A percentile compares a stretch with the other conserved stretches of the same genome.
These are phyloP conservation scores for Collybia sordida DNA, from an alignment of 768 basidiomycete genomes.

Conservation along the genomic window DNA sequence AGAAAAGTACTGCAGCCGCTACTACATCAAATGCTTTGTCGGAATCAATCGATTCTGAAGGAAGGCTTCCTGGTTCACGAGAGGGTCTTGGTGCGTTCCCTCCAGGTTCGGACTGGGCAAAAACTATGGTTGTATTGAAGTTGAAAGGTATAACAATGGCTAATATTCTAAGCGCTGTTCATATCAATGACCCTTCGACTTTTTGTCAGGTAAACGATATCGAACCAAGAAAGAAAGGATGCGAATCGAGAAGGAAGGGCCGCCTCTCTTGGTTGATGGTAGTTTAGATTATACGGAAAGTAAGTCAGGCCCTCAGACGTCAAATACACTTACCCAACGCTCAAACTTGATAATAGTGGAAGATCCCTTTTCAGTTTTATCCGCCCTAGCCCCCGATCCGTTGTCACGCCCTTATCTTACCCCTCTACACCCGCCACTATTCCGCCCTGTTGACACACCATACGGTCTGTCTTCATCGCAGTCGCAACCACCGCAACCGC, in stretches of 20 bases:
- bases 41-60: slow-evolving; percentile 64
- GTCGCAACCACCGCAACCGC: slow-evolving; percentile 20
- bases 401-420: slow-evolving; percentile 53
- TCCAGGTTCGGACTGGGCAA: slow-evolving; percentile 68
- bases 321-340: background rate
- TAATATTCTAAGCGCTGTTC: too few species aligned
- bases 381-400: slow-evolving; percentile 59
- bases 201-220: slow-evolving; percentile 63
- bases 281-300: slow-evolving; percentile 75
- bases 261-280: slow-evolving; percentile 70
- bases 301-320: slow-evolving; percentile 29
- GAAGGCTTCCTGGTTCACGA: slow-evolving; percentile 72
- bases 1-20: slow-evolving; percentile 28
- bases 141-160: slow-evolving; percentile 54
- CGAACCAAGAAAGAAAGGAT: slow-evolving; percentile 80
- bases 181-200: background rate
- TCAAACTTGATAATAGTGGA: slow-evolving; percentile 52
- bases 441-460: slow-evolving; percentile 7
- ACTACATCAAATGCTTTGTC: slow-evolving; percentile 24
- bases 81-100: slow-evolving; percentile 78
- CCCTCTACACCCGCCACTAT: slow-evolving; percentile 51
- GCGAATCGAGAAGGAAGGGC: slow-evolving; percentile 75
- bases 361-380: slow-evolving; percentile 72
- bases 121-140: slow-evolving; percentile 70
- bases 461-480: slow-evolving; percentile 21